A percentile compares a stretch with the other conserved stretches of the same genome.
Evolutionary conservation across 208 protist species (phyloP).

Genomic region (Trypanosoma platydactyli): DNA sequence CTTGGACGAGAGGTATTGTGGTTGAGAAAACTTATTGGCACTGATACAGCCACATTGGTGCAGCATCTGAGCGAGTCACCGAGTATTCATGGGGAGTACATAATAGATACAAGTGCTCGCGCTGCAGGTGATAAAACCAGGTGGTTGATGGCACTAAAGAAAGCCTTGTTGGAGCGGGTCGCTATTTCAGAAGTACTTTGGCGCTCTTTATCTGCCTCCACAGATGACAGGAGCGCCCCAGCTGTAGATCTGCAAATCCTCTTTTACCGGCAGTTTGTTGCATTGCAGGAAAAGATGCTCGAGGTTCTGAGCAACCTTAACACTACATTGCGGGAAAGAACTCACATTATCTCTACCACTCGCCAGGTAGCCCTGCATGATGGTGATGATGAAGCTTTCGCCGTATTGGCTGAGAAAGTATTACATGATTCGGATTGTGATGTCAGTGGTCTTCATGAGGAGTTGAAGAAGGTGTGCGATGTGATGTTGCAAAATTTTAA

Average conservation of each 20-base stretch:
- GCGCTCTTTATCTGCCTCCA: constrained; percentile 2
- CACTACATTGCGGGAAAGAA: constrained; percentile 12
- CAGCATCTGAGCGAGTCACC: constrained; percentile 12
- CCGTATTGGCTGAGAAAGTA: constrained; percentile 13
- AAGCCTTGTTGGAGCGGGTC: constrained; percentile 21
- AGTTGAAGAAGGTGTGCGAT: not conserved
- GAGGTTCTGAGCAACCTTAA: constrained; percentile 11
- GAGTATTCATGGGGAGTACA: constrained; percentile 4
- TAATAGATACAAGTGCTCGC: not conserved
- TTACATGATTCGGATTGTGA: constrained; percentile 6
- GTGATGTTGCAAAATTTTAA: constrained; percentile 10
- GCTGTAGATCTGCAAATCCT: constrained; percentile 19
- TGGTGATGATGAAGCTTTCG: constrained; percentile 19
- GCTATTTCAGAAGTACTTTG: constrained; percentile 5
- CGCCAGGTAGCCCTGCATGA: constrained; percentile 19
- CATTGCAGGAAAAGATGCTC: constrained; percentile 22
- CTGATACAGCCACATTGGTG: constrained; percentile 5
- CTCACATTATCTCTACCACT: constrained; percentile 14
- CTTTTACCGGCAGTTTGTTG: constrained; percentile 17
- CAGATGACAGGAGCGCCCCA: constrained; percentile 4
- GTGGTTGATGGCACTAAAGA: constrained; percentile 9
- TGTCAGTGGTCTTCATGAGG: constrained; percentile 11
- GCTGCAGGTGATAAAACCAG: constrained; percentile 6
- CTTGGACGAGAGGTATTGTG: constrained; percentile 44
- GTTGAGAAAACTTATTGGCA: constrained; percentile 35